Evolutionary conservation across 2,329 filamentous ascomycete species (phyloP), one percentile per base, ranked within the genome.

Genomic region (Nemania bipapillata): DNA sequence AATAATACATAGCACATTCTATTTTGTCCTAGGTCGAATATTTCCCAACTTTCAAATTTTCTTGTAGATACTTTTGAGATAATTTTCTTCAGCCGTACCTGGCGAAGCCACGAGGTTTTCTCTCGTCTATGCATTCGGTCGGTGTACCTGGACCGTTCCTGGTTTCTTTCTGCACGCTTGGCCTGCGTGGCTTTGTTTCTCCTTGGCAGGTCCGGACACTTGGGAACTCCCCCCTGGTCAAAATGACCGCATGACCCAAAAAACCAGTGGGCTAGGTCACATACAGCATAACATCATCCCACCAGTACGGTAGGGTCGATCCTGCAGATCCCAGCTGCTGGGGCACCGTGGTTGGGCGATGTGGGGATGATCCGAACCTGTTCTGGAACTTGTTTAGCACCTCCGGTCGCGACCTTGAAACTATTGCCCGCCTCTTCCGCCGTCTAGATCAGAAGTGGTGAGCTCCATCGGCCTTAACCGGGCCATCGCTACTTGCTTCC

Each of bases 291-390:
- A 52, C 69, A 74, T 74, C 73, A 75, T 76, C 69, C 74, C 75
- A 76, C 69, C 65, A 64, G 64, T 64, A 40, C 74, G 75, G 75
- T 70, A 72, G 61, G 45, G 62, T 22, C 35, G 73, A 75, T 74
- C 74, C 70, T 66, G 72, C 55, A 67, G 69, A 76, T 77, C 76
- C 66, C 72, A 63, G 71, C 68, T 63, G 24, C 52, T 64, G 60
- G 70, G 53, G 45, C 59, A 68, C 65, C 47, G 55, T 70, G 61
- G 65, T 65, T 71, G 70, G 66, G n/a, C 64, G 49, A 72, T 71
- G 73, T 75, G 74, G 73, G 67, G 74, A 73, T 50, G 52, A 68
- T 70, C 69, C 68, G 70, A 68, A 45, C 68, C 54, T 50, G 64
- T 54, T 70, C 52, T 63, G 66, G 63, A 63, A 63, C 59, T 45